Conservation (phyloP, 352 stramenopile genomes). For the Globisporangium mamillatum region DNA sequence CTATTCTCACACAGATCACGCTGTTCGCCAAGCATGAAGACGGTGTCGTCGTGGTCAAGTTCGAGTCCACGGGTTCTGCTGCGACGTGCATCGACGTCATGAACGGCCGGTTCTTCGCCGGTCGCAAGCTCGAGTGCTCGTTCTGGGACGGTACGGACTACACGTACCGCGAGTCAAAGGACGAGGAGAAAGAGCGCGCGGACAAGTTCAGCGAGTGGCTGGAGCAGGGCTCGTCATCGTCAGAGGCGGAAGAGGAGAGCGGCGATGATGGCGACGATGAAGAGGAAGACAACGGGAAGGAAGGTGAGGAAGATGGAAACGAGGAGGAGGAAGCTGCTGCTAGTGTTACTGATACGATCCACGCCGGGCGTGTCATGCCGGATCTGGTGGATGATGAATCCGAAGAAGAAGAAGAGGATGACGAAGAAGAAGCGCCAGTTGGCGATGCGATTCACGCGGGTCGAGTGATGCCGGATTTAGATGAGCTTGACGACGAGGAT, state of each 20-base stretch:
- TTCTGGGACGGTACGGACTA: conserved; percentile 97
- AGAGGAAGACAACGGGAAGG: background rate
- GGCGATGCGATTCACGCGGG: conserved; percentile 39
- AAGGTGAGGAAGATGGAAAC: conserved; percentile 12
- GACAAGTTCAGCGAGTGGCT: conserved; percentile 95
- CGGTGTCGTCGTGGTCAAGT: conserved; percentile 95
- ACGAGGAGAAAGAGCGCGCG: conserved; percentile 80
- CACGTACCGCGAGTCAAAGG: conserved; percentile 75
- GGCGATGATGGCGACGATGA: conserved; percentile 4
- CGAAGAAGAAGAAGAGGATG: conserved; percentile 27
- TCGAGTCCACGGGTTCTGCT: conserved; percentile 79
- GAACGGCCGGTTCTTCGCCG: conserved; percentile 88
- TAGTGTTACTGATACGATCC: conserved; percentile 6
- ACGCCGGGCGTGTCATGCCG: conserved; percentile 17
- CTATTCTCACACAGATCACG: conserved; percentile 88
- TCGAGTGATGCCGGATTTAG: conserved; percentile 54
- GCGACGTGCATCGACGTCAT: conserved; percentile 87
- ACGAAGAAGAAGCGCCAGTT: conserved; percentile 7
- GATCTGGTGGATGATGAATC: background rate
- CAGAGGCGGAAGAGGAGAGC: conserved; percentile 41
- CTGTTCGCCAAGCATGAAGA: conserved; percentile 92
- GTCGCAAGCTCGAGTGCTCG: conserved; percentile 80
- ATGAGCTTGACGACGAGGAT: conserved; percentile 41
- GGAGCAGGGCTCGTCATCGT: conserved; percentile 73
- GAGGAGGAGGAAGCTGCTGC: background rate